phyloP scores from a whole-genome alignment of 208 protist species.

The Wallacemonas collosoma region DNA sequence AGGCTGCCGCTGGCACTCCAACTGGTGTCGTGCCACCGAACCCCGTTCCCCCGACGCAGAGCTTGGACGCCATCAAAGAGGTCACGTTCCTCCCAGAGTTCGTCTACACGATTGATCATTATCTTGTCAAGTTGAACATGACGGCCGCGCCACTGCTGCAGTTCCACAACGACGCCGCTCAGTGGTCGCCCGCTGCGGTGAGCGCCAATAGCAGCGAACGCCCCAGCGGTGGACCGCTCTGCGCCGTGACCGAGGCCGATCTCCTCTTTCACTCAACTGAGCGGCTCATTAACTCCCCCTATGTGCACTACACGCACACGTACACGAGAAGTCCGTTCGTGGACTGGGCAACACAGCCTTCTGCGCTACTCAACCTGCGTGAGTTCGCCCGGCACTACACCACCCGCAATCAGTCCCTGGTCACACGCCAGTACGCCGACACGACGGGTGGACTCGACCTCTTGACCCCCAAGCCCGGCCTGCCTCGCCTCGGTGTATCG shows the following conservation, averaged over 20 bases:
- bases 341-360: conserved; percentile 31
- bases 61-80: conserved; percentile 48
- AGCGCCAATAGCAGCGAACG: conserved; percentile 25
- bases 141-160: conserved; percentile 67
- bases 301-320: conserved; percentile 49
- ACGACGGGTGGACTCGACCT: conserved; percentile 51
- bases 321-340: conserved; percentile 61
- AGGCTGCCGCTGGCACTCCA: background rate
- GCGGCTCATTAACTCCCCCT: conserved; percentile 45
- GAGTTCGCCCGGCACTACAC: conserved; percentile 59
- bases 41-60: conserved; percentile 20
- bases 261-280: conserved; percentile 60
- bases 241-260: conserved; percentile 64
- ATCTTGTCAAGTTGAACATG: conserved; percentile 57
- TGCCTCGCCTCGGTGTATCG: conserved; percentile 8
- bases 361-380: conserved; percentile 54
- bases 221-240: conserved; percentile 36
- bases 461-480: conserved; percentile 19
- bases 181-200: conserved; percentile 3
- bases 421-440: conserved; percentile 37
- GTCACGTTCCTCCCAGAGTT: conserved; percentile 81
- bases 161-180: conserved; percentile 25
- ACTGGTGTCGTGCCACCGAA: background rate
- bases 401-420: conserved; percentile 59
- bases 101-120: conserved; percentile 53